These are phyloP conservation scores for Wickerhamomyces queroliae DNA, from an alignment of 805 yeast species.

Conservation along the genomic window DNA sequence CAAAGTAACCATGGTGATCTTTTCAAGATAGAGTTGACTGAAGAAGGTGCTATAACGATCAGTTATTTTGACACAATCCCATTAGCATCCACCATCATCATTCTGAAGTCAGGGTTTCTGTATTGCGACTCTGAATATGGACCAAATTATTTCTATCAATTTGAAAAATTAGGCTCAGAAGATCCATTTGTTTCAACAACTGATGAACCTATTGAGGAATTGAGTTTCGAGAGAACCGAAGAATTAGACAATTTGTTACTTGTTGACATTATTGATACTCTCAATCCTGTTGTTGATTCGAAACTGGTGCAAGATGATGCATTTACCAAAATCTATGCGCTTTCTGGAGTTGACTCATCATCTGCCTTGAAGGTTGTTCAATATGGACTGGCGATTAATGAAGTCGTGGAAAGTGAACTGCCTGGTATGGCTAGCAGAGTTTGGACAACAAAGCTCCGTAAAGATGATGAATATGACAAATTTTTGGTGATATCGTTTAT, in stretches of 20 bases:
- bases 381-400: slow-evolving; percentile 55
- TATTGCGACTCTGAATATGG: slow-evolving; percentile 60
- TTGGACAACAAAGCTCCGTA: slow-evolving; percentile 52
- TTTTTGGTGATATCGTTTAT: slow-evolving; percentile 61
- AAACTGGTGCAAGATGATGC: slow-evolving; percentile 25
- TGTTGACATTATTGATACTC: slow-evolving; percentile 38
- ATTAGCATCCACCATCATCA: slow-evolving; percentile 43
- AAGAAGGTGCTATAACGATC: slow-evolving; percentile 39
- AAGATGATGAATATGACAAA: slow-evolving; percentile 45
- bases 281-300: slow-evolving; percentile 48
- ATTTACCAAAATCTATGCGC: slow-evolving; percentile 35
- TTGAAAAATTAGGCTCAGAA: slow-evolving; percentile 67
- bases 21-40: slow-evolving; percentile 56
- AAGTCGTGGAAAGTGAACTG: slow-evolving; percentile 68
- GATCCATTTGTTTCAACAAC: slow-evolving; percentile 30
- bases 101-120: slow-evolving; percentile 72
- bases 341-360: slow-evolving; percentile 37
- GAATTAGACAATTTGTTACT: slow-evolving; percentile 51
- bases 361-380: slow-evolving; percentile 42
- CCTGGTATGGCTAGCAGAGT: slow-evolving; percentile 60
- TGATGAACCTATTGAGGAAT: slow-evolving; percentile 26
- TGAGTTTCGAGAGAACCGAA: slow-evolving; percentile 23
- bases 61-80: slow-evolving; percentile 78
- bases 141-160: slow-evolving; percentile 68
- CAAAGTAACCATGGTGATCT: slow-evolving; percentile 74